Conservation (phyloP, 805 yeast genomes). For the Candida sonorensis region DNA sequence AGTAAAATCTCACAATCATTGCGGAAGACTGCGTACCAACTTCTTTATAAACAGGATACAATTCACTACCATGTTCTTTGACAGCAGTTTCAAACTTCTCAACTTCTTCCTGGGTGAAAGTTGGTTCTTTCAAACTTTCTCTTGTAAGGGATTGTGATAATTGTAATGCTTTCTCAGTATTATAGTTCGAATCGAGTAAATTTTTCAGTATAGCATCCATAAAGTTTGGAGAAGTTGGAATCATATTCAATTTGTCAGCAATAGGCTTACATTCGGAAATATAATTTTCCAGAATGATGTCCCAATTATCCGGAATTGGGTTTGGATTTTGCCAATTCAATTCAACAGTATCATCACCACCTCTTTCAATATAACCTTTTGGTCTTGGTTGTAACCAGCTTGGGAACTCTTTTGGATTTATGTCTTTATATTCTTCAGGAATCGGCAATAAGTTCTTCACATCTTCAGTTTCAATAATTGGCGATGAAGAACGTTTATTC, state of each 20-base stretch:
- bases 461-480: slow-evolving; percentile 16
- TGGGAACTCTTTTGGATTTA: slow-evolving; percentile 45
- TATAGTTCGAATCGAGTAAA: slow-evolving; percentile 45
- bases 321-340: slow-evolving; percentile 57
- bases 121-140: slow-evolving; percentile 66
- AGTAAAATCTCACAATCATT: slow-evolving; percentile 81
- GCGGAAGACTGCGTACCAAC: slow-evolving; percentile 71
- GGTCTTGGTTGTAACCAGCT: slow-evolving; percentile 78
- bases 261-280: slow-evolving; percentile 46
- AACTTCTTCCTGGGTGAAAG: slow-evolving; percentile 58
- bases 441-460: slow-evolving; percentile 23
- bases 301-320: background rate
- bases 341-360: slow-evolving; percentile 59
- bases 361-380: slow-evolving; percentile 77
- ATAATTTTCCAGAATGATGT: slow-evolving; percentile 36
- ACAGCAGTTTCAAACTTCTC: slow-evolving; percentile 70
- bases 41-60: slow-evolving; percentile 62
- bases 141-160: slow-evolving; percentile 45
- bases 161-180: slow-evolving; percentile 41
- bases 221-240: slow-evolving; percentile 71
- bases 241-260: slow-evolving; percentile 49
- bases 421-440: slow-evolving; percentile 40
- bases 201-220: slow-evolving; percentile 63
- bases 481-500: slow-evolving; percentile 18
- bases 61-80: slow-evolving; percentile 64